A percentile compares a stretch with the other conserved stretches of the same genome.
Conservation (phyloP, 331 rosid genomes). For the Pyrus hybrid region DNA sequence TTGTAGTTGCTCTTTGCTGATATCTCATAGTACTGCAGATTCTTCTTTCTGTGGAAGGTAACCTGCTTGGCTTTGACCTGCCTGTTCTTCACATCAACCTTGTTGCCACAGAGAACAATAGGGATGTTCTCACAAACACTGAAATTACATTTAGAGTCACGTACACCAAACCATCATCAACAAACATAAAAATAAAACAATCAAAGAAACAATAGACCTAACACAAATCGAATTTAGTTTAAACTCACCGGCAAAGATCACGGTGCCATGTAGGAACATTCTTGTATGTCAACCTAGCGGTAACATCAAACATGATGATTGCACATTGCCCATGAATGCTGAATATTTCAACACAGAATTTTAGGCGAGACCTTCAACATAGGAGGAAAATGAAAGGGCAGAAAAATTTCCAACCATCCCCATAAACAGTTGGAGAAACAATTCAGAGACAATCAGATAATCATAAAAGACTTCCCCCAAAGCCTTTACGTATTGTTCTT, state of each 20-base stretch:
- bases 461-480: too few relatives aligned
- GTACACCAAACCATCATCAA: background rate
- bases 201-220: background rate
- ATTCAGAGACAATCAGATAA: too few relatives aligned
- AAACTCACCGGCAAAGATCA: conserved; percentile 56
- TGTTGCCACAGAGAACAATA: conserved; percentile 67
- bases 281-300: conserved; percentile 58
- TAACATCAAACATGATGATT: conserved; percentile 65
- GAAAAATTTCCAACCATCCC: too few relatives aligned
- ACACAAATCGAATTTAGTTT: background rate
- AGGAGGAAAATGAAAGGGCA: background rate
- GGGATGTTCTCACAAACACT: conserved; percentile 71
- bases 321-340: conserved; percentile 71
- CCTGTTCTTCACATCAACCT: conserved; percentile 74
- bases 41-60: conserved; percentile 69
- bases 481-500: too few relatives aligned
- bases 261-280: conserved; percentile 72
- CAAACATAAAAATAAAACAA: background rate
- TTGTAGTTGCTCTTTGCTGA: conserved; percentile 73
- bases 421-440: too few relatives aligned
- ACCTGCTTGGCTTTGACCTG: conserved; percentile 72
- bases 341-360: conserved; percentile 12
- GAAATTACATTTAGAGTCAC: background rate
- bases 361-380: background rate
- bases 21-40: conserved; percentile 69